Evolutionary conservation across 2,329 filamentous ascomycete genomes (phyloP).

Genomic region (Pseudogymnoascus sp.): DNA sequence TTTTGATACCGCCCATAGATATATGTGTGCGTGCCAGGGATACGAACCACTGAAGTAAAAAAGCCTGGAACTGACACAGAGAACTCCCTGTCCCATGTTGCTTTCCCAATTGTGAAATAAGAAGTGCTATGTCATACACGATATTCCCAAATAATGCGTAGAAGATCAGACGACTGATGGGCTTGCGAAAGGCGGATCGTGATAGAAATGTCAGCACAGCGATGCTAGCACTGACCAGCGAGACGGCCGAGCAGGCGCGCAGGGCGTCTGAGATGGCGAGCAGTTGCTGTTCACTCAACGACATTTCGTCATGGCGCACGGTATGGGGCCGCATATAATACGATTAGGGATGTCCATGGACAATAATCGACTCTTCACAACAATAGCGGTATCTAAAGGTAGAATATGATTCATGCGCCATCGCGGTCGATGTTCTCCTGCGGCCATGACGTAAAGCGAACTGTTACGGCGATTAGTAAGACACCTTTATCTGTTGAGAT

Average conservation of each 20-base stretch:
- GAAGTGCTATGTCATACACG: conserved; percentile 43
- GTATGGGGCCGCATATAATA: too few relatives aligned
- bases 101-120: conserved; percentile 37
- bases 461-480: too few relatives aligned
- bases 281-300: neutral
- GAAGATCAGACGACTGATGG: conserved; percentile 50
- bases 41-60: conserved; percentile 53
- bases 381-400: too few relatives aligned
- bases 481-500: too few relatives aligned
- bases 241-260: conserved; percentile 39
- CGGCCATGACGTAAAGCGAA: too few relatives aligned
- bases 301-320: neutral
- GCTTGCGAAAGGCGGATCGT: conserved; percentile 42
- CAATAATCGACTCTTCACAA: too few relatives aligned
- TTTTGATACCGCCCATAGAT: neutral
- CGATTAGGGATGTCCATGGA: too few relatives aligned
- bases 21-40: neutral
- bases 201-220: conserved; percentile 43
- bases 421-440: too few relatives aligned
- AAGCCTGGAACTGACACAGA: conserved; percentile 59
- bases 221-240: conserved; percentile 41
- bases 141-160: conserved; percentile 50
- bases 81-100: neutral
- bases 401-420: too few relatives aligned
- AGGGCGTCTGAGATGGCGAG: neutral